Conservation (phyloP, 1,139 yeast genomes). For the Hansenula anomala region DNA sequence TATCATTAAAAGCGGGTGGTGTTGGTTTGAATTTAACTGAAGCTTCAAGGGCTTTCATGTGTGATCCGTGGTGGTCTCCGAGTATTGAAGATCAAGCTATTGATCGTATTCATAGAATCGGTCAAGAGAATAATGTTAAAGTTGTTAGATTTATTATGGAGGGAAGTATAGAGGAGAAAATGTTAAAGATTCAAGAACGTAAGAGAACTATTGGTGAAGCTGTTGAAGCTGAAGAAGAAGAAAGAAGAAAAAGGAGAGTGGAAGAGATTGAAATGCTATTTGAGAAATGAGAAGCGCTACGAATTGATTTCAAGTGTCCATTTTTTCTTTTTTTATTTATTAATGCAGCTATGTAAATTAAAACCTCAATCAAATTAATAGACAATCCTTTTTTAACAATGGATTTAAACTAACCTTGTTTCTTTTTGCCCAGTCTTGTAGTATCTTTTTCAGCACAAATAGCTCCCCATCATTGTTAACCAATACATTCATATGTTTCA, state of each 20-base stretch:
- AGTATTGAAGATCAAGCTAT: conserved; percentile 94
- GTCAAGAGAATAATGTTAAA: conserved; percentile 69
- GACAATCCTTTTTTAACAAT: conserved; percentile 11
- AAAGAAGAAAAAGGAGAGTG: conserved; percentile 64
- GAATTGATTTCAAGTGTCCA: background rate
- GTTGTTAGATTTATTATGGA: conserved; percentile 79
- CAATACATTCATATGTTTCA: conserved; percentile 57
- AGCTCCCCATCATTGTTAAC: conserved; percentile 6
- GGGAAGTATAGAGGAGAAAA: conserved; percentile 84
- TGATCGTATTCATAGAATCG: conserved; percentile 89
- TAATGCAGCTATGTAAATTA: too few species aligned
- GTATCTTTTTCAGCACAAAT: conserved; percentile 7
- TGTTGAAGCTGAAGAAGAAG: conserved; percentile 76
- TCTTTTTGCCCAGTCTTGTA: conserved; percentile 13
- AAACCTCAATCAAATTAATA: conserved; percentile 4
- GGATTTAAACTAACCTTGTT: conserved; percentile 12
- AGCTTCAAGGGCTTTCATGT: conserved; percentile 82
- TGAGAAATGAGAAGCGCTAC: conserved; percentile 38
- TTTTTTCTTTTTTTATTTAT: too few species aligned
- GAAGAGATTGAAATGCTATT: conserved; percentile 81
- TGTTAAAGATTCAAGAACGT: conserved; percentile 82
- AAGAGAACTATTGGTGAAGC: conserved; percentile 85
- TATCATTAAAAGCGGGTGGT: conserved; percentile 92
- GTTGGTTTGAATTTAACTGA: conserved; percentile 88
- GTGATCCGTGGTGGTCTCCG: conserved; percentile 99